Evolutionary conservation across 2,329 filamentous ascomycete genomes (phyloP).

Genomic region (Nothopassalora personata): DNA sequence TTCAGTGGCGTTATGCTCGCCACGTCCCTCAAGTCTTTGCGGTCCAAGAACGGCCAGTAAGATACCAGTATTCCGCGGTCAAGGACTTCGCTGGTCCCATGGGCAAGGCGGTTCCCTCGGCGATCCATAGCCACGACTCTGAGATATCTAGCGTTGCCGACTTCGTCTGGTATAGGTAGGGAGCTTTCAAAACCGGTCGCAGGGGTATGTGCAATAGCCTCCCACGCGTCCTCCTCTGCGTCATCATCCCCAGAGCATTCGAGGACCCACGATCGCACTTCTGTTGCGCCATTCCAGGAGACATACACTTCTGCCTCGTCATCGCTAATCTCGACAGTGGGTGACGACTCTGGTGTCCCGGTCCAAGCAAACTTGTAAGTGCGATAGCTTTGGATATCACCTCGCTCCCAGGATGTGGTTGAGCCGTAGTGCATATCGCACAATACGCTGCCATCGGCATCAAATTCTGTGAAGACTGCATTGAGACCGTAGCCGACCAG

Average conservation of each 20-base stretch:
- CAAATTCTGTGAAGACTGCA: slow-evolving; percentile 37
- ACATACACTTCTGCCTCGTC: slow-evolving; percentile 41
- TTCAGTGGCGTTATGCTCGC: slow-evolving; percentile 14
- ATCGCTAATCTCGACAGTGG: slow-evolving; percentile 27
- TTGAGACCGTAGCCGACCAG: slow-evolving; percentile 52
- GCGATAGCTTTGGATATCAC: slow-evolving; percentile 47
- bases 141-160: slow-evolving; percentile 20
- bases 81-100: slow-evolving; percentile 22
- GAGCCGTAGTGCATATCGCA: slow-evolving; percentile 47
- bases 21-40: slow-evolving; percentile 3
- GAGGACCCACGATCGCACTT: slow-evolving; percentile 45
- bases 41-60: slow-evolving; percentile 13
- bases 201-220: slow-evolving; percentile 14
- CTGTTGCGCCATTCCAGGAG: slow-evolving; percentile 48
- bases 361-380: slow-evolving; percentile 50
- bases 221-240: slow-evolving; percentile 19
- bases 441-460: slow-evolving; percentile 42
- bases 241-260: slow-evolving; percentile 40
- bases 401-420: slow-evolving; percentile 28
- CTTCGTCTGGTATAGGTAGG: slow-evolving; percentile 18
- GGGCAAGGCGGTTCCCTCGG: slow-evolving; percentile 18
- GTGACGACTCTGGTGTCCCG: slow-evolving; percentile 32
- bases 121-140: slow-evolving; percentile 28
- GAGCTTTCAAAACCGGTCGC: slow-evolving; percentile 39
- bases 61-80: slow-evolving; percentile 20